These are phyloP conservation scores for Penicillium pulvis DNA, from an alignment of 495 filamentous ascomycete species.

Conservation along the genomic window DNA sequence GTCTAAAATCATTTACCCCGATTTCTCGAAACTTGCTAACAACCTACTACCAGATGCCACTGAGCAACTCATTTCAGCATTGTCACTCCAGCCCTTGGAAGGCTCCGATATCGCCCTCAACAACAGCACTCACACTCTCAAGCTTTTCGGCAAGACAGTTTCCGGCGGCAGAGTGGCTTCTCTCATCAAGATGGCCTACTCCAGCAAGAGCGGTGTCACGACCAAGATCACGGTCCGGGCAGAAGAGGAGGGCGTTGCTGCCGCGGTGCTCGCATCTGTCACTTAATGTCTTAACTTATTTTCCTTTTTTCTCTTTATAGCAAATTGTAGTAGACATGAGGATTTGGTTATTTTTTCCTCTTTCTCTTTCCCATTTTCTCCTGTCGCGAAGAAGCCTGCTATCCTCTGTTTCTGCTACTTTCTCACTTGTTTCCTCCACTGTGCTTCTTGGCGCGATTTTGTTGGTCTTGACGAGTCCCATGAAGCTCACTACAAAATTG, in stretches of 20 bases:
- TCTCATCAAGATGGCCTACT: conserved; percentile 90
- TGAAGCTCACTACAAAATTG: conserved; percentile 24
- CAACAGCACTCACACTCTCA: conserved; percentile 89
- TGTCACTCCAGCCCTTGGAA: conserved; percentile 92
- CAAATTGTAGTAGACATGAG: conserved; percentile 34
- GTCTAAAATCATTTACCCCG: conserved; percentile 29
- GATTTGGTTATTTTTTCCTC: conserved; percentile 18
- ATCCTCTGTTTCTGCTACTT: conserved; percentile 1
- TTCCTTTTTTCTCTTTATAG: conserved; percentile 28
- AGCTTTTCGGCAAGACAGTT: conserved; percentile 94
- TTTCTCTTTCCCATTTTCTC: conserved; percentile 5
- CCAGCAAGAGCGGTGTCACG: conserved; percentile 86
- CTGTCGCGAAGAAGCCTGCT: conserved; percentile 5
- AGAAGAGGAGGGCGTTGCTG: conserved; percentile 90
- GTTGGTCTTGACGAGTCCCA: conserved; percentile 24
- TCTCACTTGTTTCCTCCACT: conserved; percentile 7
- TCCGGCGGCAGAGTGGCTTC: conserved; percentile 86
- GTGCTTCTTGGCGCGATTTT: conserved; percentile 16
- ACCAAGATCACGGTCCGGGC: conserved; percentile 88
- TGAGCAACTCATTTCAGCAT: conserved; percentile 80
- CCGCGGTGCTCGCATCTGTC: conserved; percentile 80
- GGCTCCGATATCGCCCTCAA: conserved; percentile 87
- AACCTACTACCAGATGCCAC: conserved; percentile 71
- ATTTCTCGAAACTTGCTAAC: conserved; percentile 37
- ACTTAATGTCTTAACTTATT: conserved; percentile 55